Base-by-base conservation (phyloP, 2,329 filamentous ascomycete genomes). In the Apiospora rasikravindrae region DNA sequence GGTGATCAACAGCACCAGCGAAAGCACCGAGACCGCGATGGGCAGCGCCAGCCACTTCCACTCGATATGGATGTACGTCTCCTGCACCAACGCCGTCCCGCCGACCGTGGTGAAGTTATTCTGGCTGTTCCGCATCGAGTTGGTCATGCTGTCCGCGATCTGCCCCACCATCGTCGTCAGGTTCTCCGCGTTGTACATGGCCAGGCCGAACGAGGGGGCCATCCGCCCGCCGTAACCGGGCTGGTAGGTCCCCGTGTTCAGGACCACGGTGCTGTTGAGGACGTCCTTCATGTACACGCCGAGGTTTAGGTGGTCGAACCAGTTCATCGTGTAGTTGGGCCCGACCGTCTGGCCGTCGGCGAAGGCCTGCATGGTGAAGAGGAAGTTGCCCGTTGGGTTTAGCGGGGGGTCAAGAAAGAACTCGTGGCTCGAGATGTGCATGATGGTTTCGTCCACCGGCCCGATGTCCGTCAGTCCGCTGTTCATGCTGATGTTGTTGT, bases 31-130 rank as follows among this genome's bases (percentile, higher is more conserved):
- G n/a, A 73, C 44, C 3, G 72, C 29, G 14, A 73, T 29, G 7
- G 73, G 73, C 40, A 73, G 49, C 0, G 70, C 47, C 42, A 74
- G 19, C 73, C 73, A 74, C 22, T 45, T 69, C 69, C 70, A 74
- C 37, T 67, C 70, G 22, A 74, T 71, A 22, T 71, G 42, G 45
- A 74, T 73, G 26, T 70, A 74, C 7, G 70, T 71, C 51, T 61
- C 44, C 0, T 45, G 68, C 19, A 33, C 49, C 24, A 70, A 51
- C 19, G 72, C 70, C 14, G 45, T 13, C 3, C 49, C 72, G 13
- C 33, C 7, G 29, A 61, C 24, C 4, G 40, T 19, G 14, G 71
- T 73, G 47, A 37, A 11, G n/a, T 69, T 73, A 37, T 73, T 71
- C 61, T 44, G 71, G n/a, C 37, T 44, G 22, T 26, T 73, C 3